Base-by-base conservation (phyloP, 1,284 basidiomycete genomes). In the Coniferiporia weirii region DNA sequence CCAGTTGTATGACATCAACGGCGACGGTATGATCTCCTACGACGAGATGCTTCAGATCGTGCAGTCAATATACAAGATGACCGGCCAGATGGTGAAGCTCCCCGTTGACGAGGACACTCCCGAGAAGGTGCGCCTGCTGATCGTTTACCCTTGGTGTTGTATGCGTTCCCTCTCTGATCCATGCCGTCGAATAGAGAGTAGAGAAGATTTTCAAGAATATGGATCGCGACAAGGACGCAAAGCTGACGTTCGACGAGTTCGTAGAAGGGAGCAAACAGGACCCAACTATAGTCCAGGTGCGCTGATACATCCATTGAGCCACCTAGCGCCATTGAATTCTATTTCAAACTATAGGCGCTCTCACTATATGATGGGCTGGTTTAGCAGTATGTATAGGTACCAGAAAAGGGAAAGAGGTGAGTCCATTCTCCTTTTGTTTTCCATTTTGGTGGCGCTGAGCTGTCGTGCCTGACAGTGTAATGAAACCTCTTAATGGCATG, bases 31-130 rank as follows among this genome's bases (percentile, higher is more conserved):
- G 67, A 98, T 98, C 75, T 96, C 95, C 47, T 97, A 98, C 73
- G 89, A 96, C 67, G 97, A 99, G 76, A 99, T 99, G 94, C 86
- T 98, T 47, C 87, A 93, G 77, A 97, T 98, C 69, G 95, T 98
- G 4, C 84, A 89, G 67, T 89, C 92, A 56, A 98, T 98, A 76
- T 98, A 98, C 81, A 96, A 96, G 82, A 97, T 97, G 95, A 96
- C 95, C 3, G 96, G 97, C 12, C 91, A 97, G 73, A 98, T 99
- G 95, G 96, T 99, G 67, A 96, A 95, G 72, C 83, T 99, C 27
- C 96, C 97, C 15, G 81, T 88, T 52, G 97, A 99, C 72, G 97
- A 99, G 75, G 95, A 99, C 76, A 99, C 97, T 17, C 97, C 97
- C 1, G 95, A 98, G 75, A 99, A 99, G 89, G 95, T 89, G 64